These are phyloP conservation scores for Phaeoacremonium minimum DNA, from an alignment of 2,329 filamentous ascomycete genomes.

Conservation along the genomic window DNA sequence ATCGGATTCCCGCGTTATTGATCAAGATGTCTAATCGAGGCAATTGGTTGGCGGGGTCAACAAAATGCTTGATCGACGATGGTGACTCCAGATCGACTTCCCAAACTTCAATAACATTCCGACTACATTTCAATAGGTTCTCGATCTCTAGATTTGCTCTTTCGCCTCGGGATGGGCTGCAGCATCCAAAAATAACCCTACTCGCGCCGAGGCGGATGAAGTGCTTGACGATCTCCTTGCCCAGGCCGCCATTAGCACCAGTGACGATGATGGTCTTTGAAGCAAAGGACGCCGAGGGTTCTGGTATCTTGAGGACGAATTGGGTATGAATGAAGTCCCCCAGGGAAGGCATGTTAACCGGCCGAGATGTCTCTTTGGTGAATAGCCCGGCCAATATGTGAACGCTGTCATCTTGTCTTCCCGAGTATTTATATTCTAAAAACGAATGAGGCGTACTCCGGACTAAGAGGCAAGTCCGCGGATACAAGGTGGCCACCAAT, in stretches of 20 bases:
- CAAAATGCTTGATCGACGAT: conserved; percentile 26
- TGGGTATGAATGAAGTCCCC: conserved; percentile 11
- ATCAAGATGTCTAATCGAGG: conserved; percentile 26
- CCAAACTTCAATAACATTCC: conserved; percentile 28
- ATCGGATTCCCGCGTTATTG: conserved; percentile 28
- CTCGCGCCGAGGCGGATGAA: conserved; percentile 20
- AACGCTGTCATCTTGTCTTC: no score
- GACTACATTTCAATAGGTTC: conserved; percentile 11
- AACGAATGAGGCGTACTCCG: no score
- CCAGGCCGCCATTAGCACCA: conserved; percentile 14
- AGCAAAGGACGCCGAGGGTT: conserved; percentile 8
- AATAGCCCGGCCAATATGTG: no score
- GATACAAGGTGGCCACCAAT: no score
- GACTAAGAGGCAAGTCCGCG: no score
- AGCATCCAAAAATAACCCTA: conserved; percentile 32
- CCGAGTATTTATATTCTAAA: no score
- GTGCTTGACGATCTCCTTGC: conserved; percentile 14
- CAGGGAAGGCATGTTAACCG: conserved; percentile 11
- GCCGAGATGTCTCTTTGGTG: no score
- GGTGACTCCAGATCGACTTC: conserved; percentile 32
- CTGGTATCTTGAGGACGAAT: conserved; percentile 8
- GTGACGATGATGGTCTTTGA: conserved; percentile 13
- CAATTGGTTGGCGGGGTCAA: conserved; percentile 17
- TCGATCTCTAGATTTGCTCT: conserved; percentile 19
- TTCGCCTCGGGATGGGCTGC: conserved; percentile 20